Percentiles rank a stretch among this genome's conserved stretches.
Evolutionary conservation across 208 protist genomes (phyloP).

Genomic region (Leishmania major): DNA sequence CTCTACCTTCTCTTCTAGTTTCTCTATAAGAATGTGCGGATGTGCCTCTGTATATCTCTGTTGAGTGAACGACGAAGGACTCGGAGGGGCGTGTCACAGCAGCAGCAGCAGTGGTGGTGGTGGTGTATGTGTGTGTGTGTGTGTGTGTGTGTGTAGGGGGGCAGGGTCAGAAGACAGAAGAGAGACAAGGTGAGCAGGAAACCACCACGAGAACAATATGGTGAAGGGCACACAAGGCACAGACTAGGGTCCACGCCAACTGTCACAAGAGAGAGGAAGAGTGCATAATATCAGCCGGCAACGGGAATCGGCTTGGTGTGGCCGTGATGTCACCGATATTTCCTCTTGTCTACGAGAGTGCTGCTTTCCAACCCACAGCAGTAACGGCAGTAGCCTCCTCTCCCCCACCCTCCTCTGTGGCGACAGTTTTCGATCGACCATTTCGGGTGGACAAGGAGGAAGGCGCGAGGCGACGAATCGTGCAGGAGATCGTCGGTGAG

Average conservation of each 20-base stretch:
- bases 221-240: not conserved
- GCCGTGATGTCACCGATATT: not conserved
- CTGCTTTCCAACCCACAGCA: not conserved
- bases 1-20: not conserved
- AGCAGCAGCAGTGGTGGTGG: not conserved
- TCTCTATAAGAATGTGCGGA: not conserved
- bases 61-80: not conserved
- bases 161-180: not conserved
- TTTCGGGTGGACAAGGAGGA: not conserved
- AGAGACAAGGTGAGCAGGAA: slow-evolving; percentile 7
- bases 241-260: not conserved
- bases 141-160: not conserved
- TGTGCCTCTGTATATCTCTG: not conserved
- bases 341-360: too few relatives aligned
- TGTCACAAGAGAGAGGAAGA: too few relatives aligned
- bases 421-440: not conserved
- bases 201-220: not conserved
- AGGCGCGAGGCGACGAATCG: not conserved
- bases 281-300: not conserved
- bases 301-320: not conserved
- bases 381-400: not conserved
- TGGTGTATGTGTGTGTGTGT: not conserved
- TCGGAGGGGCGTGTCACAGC: not conserved
- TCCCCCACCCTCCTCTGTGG: too few relatives aligned
- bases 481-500: not conserved